Evolutionary conservation across 176 grass and related monocot species (phyloP).

Genomic region (Bothriochloa decipiens): DNA sequence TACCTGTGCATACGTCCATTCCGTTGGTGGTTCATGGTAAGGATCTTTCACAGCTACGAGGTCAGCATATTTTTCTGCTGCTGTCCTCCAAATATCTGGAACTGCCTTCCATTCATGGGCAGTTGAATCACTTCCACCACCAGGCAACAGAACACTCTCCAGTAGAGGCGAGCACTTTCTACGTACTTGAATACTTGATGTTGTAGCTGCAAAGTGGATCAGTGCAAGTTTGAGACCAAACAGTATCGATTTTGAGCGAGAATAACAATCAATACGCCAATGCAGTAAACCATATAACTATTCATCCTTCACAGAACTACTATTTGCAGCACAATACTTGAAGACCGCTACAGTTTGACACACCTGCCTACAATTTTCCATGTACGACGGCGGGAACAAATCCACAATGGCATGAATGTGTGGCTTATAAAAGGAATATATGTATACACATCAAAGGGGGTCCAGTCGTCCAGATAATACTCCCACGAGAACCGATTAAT

Average conservation of each 20-base stretch:
- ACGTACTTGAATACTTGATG: neutral
- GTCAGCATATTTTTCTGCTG: conserved; percentile 75
- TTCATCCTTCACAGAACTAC: too few species aligned
- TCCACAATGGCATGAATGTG: neutral
- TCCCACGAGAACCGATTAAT: neutral
- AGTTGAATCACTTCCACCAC: conserved; percentile 36
- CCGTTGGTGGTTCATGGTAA: conserved; percentile 70
- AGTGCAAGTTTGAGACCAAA: too few species aligned
- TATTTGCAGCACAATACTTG: too few species aligned
- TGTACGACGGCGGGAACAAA: neutral
- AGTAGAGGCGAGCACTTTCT: conserved; percentile 58
- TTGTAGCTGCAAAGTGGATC: conserved; percentile 35
- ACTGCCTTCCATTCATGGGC: conserved; percentile 73
- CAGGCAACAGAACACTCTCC: conserved; percentile 51
- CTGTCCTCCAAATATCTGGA: conserved; percentile 95
- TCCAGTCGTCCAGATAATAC: too few species aligned
- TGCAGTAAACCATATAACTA: too few species aligned
- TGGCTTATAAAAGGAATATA: neutral
- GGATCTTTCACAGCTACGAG: conserved; percentile 70
- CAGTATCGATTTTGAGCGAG: too few species aligned
- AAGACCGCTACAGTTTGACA: too few species aligned
- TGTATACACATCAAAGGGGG: neutral
- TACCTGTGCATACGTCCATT: conserved; percentile 88
- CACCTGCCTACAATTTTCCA: neutral
- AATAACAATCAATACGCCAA: too few species aligned